Percentiles rank a stretch among this genome's conserved stretches.
phyloP scores from a whole-genome alignment of 768 basidiomycete genomes.

The Coprinellus micaceus region DNA sequence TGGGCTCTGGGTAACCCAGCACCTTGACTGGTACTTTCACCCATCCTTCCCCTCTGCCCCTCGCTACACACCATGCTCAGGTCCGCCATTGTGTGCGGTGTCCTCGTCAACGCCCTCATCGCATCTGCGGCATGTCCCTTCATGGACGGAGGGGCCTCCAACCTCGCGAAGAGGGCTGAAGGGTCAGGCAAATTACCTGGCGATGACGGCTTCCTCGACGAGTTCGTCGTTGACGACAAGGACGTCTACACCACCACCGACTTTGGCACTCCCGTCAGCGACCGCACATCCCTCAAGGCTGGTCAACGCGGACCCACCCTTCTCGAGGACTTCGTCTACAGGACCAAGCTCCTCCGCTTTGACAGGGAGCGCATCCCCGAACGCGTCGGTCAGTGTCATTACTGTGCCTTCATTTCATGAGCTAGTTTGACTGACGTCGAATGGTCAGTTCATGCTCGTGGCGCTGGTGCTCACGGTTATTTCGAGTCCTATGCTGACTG shows the following conservation, averaged over 20 bases:
- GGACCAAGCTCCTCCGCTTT: conserved; percentile 75
- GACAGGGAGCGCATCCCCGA: conserved; percentile 91
- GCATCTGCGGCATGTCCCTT: background rate
- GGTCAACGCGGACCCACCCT: conserved; percentile 54
- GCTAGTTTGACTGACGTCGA: background rate
- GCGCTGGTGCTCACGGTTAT: conserved; percentile 74
- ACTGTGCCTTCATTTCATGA: background rate
- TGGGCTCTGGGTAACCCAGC: too few relatives aligned
- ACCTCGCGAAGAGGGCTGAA: background rate
- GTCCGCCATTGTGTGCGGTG: background rate
- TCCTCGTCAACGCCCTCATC: background rate
- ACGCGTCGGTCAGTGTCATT: conserved; percentile 44
- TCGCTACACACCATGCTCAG: too few relatives aligned
- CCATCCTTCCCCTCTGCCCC: too few relatives aligned
- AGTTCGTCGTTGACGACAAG: background rate
- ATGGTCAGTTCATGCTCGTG: conserved; percentile 54
- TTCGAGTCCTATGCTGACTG: conserved; percentile 71
- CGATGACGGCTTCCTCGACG: background rate
- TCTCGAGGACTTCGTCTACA: conserved; percentile 70
- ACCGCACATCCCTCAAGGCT: background rate
- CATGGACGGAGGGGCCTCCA: background rate
- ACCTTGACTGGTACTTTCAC: too few relatives aligned
- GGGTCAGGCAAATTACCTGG: background rate
- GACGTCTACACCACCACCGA: background rate
- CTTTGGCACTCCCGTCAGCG: background rate